A percentile compares a stretch with the other conserved stretches of the same genome.
phyloP scores from a whole-genome alignment of 208 protist species.

The Trypanosoma grayi region DNA sequence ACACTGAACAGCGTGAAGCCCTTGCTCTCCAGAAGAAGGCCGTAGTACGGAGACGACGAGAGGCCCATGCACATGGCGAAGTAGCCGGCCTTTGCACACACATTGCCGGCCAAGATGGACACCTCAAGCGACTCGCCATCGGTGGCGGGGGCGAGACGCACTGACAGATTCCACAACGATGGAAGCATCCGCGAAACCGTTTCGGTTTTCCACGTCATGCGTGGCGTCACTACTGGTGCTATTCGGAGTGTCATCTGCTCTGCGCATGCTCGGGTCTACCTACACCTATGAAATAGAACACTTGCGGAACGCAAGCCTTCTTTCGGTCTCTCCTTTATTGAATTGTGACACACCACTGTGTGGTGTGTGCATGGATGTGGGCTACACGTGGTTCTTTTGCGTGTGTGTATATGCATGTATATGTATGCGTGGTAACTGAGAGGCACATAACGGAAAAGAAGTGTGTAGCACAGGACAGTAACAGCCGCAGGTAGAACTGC shows the following conservation, averaged over 20 bases:
- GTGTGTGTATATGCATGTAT: too few species aligned
- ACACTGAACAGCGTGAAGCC: constrained; percentile 13
- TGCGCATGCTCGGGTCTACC: not conserved
- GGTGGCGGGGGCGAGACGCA: not conserved
- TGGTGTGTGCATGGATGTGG: too few species aligned
- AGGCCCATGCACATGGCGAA: constrained; percentile 21
- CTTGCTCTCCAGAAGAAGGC: constrained; percentile 12
- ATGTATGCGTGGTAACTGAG: too few species aligned
- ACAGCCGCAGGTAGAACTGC: too few species aligned
- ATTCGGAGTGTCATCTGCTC: not conserved
- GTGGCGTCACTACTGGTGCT: not conserved
- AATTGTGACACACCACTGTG: too few species aligned
- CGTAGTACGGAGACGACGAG: constrained; percentile 25
- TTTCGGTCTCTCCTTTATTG: not conserved
- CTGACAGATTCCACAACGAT: not conserved
- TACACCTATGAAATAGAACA: not conserved
- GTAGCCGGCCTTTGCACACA: constrained; percentile 6
- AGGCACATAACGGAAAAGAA: too few species aligned
- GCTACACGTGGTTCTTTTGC: too few species aligned
- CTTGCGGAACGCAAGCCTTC: not conserved
- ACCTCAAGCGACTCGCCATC: not conserved
- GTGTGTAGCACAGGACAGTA: too few species aligned
- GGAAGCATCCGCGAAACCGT: not conserved
- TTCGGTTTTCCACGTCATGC: not conserved
- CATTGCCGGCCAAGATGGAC: not conserved